phyloP scores from a whole-genome alignment of 2,329 filamentous ascomycete genomes.

The Colletotrichum sp. region DNA sequence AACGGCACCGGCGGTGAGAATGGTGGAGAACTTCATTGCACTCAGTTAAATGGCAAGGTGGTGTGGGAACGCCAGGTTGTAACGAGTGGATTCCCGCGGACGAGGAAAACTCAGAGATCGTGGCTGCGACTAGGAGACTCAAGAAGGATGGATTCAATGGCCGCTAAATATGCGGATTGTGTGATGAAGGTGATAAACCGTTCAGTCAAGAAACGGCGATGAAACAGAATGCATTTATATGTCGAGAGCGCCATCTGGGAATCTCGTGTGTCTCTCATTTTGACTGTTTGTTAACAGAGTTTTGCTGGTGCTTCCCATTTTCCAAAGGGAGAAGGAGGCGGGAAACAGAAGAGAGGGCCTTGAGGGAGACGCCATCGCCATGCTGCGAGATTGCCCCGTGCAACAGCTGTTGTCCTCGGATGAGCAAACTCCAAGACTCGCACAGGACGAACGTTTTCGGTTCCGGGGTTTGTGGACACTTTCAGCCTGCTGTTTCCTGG shows the following conservation, averaged over 20 bases:
- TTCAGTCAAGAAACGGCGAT: background rate
- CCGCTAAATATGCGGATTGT: background rate
- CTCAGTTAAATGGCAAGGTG: background rate
- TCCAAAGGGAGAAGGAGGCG: background rate
- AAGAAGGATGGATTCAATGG: background rate
- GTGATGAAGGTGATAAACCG: background rate
- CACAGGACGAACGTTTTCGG: background rate
- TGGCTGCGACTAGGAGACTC: background rate
- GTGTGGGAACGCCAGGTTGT: background rate
- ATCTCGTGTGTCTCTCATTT: rapidly evolving
- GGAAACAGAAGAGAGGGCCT: background rate
- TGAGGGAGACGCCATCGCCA: background rate
- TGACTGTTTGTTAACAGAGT: background rate
- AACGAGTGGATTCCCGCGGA: background rate
- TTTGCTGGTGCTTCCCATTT: background rate
- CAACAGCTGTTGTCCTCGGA: background rate
- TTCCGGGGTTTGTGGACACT: background rate
- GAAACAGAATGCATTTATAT: background rate
- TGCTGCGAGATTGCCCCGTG: background rate
- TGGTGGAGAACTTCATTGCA: background rate
- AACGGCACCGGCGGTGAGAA: background rate
- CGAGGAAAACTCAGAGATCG: background rate
- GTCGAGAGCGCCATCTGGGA: background rate
- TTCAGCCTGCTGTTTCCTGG: background rate
- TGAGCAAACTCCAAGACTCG: background rate